These are phyloP conservation scores for Penicillium crustosum DNA, from an alignment of 2,329 filamentous ascomycete genomes.

Conservation along the genomic window DNA sequence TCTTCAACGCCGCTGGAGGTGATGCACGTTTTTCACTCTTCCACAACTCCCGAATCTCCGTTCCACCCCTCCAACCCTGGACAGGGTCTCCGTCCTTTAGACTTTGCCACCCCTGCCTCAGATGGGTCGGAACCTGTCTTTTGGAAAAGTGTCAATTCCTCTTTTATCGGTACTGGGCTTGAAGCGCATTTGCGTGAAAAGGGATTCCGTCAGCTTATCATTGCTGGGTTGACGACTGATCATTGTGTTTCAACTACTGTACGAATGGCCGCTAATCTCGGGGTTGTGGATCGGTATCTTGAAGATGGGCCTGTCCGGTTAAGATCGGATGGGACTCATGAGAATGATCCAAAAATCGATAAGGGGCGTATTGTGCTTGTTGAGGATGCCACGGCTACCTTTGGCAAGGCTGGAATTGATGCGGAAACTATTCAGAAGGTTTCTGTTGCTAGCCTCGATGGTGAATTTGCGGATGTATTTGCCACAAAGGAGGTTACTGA, in stretches of 20 bases:
- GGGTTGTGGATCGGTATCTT: slow-evolving; percentile 39
- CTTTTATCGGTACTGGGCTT: slow-evolving; percentile 49
- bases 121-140: slow-evolving; percentile 41
- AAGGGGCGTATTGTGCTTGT: slow-evolving; percentile 44
- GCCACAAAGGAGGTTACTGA: slow-evolving; percentile 40
- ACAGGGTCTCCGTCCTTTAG: slow-evolving; percentile 30
- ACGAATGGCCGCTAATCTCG: slow-evolving; percentile 50
- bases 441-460: slow-evolving; percentile 46
- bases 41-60: slow-evolving; percentile 33
- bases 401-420: slow-evolving; percentile 44
- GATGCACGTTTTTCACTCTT: slow-evolving; percentile 51
- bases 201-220: slow-evolving; percentile 40
- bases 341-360: slow-evolving; percentile 20
- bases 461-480: slow-evolving; percentile 48
- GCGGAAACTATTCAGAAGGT: slow-evolving; percentile 50
- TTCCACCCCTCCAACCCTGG: slow-evolving; percentile 39
- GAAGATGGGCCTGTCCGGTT: slow-evolving; percentile 17
- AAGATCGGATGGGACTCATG: slow-evolving; percentile 22
- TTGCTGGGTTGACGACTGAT: slow-evolving; percentile 50
- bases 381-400: slow-evolving; percentile 50
- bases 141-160: slow-evolving; percentile 49
- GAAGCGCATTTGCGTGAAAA: slow-evolving; percentile 38
- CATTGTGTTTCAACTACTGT: slow-evolving; percentile 53
- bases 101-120: slow-evolving; percentile 32
- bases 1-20: slow-evolving; percentile 31